Evolutionary conservation across 805 yeast species (phyloP).

Genomic region (Schwanniomyces occidentalis): DNA sequence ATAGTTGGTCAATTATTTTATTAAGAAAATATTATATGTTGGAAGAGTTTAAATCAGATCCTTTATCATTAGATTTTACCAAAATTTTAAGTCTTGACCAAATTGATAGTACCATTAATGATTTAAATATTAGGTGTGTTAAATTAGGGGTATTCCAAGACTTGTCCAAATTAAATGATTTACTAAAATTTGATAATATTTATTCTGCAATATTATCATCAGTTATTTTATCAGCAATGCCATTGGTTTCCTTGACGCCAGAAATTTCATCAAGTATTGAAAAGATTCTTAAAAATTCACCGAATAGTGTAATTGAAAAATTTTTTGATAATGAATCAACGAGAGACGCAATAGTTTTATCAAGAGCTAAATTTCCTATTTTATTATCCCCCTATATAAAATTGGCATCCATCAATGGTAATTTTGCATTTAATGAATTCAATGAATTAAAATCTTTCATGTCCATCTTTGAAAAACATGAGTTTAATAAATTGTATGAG

Average conservation of each 20-base stretch:
- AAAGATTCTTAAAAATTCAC: conserved; percentile 43
- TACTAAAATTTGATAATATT: conserved; percentile 49
- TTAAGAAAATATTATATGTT: conserved; percentile 51
- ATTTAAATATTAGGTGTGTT: conserved; percentile 41
- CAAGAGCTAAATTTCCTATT: conserved; percentile 76
- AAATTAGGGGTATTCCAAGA: conserved; percentile 46
- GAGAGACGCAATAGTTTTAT: conserved; percentile 46
- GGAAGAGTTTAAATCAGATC: conserved; percentile 28
- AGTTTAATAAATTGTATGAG: conserved; percentile 40
- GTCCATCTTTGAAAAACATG: conserved; percentile 40
- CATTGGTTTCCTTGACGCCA: conserved; percentile 49
- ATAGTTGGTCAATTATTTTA: conserved; percentile 66
- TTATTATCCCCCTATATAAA: conserved; percentile 60
- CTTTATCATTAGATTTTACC: conserved; percentile 17
- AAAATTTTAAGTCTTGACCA: conserved; percentile 16
- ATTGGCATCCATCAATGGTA: conserved; percentile 61
- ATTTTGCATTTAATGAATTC: conserved; percentile 66
- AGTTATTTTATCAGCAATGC: conserved; percentile 46
- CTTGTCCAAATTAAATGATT: conserved; percentile 39
- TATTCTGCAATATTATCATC: conserved; percentile 52
- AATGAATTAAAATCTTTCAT: conserved; percentile 62
- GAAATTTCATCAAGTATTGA: conserved; percentile 43
- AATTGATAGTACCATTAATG: conserved; percentile 22
- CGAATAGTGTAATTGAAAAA: conserved; percentile 42
- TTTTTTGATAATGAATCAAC: conserved; percentile 50